phyloP scores from a whole-genome alignment of 2,329 filamentous ascomycete genomes.

The Fusarium pilosicola region DNA sequence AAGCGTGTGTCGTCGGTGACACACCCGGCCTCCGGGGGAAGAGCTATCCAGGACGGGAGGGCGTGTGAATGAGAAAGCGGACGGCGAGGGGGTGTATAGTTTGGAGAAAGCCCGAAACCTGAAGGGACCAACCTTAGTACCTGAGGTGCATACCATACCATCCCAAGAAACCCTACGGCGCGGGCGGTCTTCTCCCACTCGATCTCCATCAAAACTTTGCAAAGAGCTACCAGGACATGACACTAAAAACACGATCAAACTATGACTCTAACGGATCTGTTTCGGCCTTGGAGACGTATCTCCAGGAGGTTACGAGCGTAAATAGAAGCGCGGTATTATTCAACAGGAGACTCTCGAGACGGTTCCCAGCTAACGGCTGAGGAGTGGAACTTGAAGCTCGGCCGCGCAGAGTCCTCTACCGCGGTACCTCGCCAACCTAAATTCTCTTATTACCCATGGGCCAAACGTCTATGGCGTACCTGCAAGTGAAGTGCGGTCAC shows the following conservation, averaged over 20 bases:
- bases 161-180: constrained; percentile 25
- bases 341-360: constrained; percentile 12
- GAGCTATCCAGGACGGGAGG: constrained; percentile 38
- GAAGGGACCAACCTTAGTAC: not conserved
- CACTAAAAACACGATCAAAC: constrained; percentile 13
- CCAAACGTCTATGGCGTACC: constrained; percentile 6
- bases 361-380: constrained; percentile 25
- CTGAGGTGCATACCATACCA: constrained; percentile 14
- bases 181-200: constrained; percentile 25
- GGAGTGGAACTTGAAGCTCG: constrained; percentile 35
- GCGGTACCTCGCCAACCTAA: constrained; percentile 26
- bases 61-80: constrained; percentile 19
- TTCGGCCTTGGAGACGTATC: constrained; percentile 30
- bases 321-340: constrained; percentile 15
- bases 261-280: constrained; percentile 39
- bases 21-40: constrained; percentile 40
- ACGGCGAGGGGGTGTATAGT: constrained; percentile 28
- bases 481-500: constrained; percentile 1
- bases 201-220: constrained; percentile 17
- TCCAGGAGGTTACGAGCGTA: constrained; percentile 3
- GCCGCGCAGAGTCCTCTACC: constrained; percentile 7
- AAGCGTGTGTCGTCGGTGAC: constrained; percentile 40
- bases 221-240: constrained; percentile 16
- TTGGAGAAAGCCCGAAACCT: constrained; percentile 20
- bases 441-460: constrained; percentile 4